These are phyloP conservation scores for Aureobasidium sp. DNA, from an alignment of 2,329 filamentous ascomycete species.

Conservation along the genomic window DNA sequence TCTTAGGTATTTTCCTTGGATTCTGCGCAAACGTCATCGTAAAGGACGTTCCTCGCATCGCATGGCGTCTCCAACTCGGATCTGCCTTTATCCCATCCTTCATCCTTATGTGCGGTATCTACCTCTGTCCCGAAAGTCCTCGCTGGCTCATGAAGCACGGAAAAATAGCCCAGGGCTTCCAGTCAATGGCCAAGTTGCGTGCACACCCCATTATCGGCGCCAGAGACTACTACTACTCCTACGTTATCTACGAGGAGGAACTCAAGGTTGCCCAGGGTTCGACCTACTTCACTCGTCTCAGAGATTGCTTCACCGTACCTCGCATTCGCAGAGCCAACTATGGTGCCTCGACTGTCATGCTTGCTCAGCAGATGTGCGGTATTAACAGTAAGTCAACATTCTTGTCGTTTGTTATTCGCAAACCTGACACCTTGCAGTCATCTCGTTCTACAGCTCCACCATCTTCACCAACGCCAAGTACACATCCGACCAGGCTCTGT, in stretches of 20 bases:
- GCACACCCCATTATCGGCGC: conserved; percentile 27
- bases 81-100: conserved; percentile 50
- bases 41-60: conserved; percentile 49
- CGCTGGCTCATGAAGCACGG: conserved; percentile 47
- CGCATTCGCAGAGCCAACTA: conserved; percentile 37
- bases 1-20: conserved; percentile 53
- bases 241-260: conserved; percentile 18
- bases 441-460: conserved; percentile 30
- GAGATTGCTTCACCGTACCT: conserved; percentile 44
- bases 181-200: conserved; percentile 36
- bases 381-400: conserved; percentile 2
- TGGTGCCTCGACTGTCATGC: conserved; percentile 24
- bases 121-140: conserved; percentile 25
- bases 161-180: conserved; percentile 34
- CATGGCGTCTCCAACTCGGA: conserved; percentile 65
- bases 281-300: conserved; percentile 36
- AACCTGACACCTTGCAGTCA: conserved; percentile 18
- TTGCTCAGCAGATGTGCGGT: conserved; percentile 18
- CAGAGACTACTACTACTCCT: conserved; percentile 26
- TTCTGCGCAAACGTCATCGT: conserved; percentile 59
- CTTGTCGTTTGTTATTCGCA: neutral
- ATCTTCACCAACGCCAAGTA: conserved; percentile 34
- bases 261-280: conserved; percentile 25
- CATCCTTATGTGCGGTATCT: conserved; percentile 29
- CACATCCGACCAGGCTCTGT: conserved; percentile 30